Evolutionary conservation across 306 rosid species (phyloP), one percentile per base, ranked within the genome.

Genomic region (Cajanus cajan): DNA sequence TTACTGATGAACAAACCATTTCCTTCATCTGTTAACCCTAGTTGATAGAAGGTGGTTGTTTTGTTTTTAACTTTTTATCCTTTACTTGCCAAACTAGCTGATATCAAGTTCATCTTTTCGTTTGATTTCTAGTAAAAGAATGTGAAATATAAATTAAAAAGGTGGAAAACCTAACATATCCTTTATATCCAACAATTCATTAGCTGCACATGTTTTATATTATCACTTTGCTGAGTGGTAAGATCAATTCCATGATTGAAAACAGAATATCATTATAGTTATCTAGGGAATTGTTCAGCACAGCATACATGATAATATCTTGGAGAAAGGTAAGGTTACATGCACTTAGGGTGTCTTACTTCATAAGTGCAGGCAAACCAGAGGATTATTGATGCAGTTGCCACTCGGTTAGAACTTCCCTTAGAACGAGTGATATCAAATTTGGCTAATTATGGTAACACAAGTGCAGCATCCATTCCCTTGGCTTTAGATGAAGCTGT

Each of bases 401-500:
- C 98, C 4, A 78, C 90, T 15, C 90, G 98, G 37, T 84, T 94
- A 76, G 89, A 90, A 70, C 51, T 94, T 48, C 97, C 97, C 24
- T 71, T 90, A 22, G 93, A 94, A 71, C 81, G 91, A 45, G 98
- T 94, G 48, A 89, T 94, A 84, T 94, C 98, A 7, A 94, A 94
- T 83, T 80, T 94, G 86, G 95, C 90, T 10, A 92, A 92, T 72
- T 94, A 90, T 4, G 98, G 98, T 19, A 94, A 94, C 89, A 94
- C 97, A 45, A 94, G 98, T 37, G 97, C 98, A 7, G 97, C 97
- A 36, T 94, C 98, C 22, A 94, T 94, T 72, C 97, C 98, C 3
- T 33, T 94, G 84, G 98, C 98, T 48, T 87, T 94, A 76, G 97
- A 94, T 41, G 97, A 94, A 90, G 94, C 97, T 0, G 97, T 94